Evolutionary conservation across 345 rosid genomes (phyloP).

Genomic region (Noccaea bulbosa): DNA sequence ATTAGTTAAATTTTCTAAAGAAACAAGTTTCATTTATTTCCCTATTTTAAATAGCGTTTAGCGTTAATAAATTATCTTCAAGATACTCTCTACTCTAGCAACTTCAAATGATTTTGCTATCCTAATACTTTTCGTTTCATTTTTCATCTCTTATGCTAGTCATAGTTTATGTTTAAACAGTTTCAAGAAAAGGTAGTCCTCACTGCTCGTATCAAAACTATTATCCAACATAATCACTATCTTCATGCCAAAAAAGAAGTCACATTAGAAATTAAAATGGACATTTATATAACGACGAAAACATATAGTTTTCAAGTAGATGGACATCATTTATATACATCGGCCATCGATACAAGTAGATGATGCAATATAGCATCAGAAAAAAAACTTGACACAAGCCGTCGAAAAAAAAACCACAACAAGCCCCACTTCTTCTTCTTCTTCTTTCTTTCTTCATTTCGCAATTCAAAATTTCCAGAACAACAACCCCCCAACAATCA

Average conservation of each 20-base stretch:
- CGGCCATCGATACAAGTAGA: conserved; percentile 24
- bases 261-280: neutral
- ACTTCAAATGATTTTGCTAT: too few species aligned
- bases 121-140: too few species aligned
- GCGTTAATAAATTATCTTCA: too few species aligned
- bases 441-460: neutral
- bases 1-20: too few species aligned
- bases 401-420: too few species aligned
- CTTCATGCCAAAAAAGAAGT: neutral
- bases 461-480: neutral
- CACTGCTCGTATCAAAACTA: neutral
- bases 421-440: conserved; percentile 1
- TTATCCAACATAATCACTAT: neutral
- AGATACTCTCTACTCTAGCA: too few species aligned
- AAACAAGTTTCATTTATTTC: too few species aligned
- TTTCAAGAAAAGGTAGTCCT: neutral
- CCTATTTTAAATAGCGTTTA: too few species aligned
- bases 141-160: too few species aligned
- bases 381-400: conserved; percentile 26
- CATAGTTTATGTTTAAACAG: neutral
- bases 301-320: too few species aligned
- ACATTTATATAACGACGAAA: conserved; percentile 22
- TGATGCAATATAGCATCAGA: conserved; percentile 31
- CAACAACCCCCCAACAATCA: neutral
- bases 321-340: neutral